Conservation (phyloP, 2,329 filamentous ascomycete species). For the Periconia sp. region DNA sequence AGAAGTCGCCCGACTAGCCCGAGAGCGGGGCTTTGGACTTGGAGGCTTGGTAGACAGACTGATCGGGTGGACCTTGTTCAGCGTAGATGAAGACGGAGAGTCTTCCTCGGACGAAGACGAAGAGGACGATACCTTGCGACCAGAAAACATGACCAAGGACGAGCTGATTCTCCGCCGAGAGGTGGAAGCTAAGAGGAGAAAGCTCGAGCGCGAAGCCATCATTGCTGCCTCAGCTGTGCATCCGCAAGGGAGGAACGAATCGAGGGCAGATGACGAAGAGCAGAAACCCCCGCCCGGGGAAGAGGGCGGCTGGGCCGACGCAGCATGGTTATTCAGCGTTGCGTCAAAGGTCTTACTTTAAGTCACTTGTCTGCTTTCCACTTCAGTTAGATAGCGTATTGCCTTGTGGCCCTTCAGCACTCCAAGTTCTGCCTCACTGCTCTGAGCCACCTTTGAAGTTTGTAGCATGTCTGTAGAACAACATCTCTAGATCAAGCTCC, state of each 20-base stretch:
- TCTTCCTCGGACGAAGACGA: slow-evolving; percentile 34
- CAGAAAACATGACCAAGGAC: slow-evolving; percentile 43
- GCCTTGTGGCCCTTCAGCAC: too few species aligned
- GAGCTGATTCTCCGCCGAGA: slow-evolving; percentile 45
- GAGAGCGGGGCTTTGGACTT: slow-evolving; percentile 60
- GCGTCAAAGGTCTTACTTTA: slow-evolving; percentile 54
- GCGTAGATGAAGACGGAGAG: slow-evolving; percentile 58
- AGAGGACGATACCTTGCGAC: slow-evolving; percentile 26
- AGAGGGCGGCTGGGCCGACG: slow-evolving; percentile 63
- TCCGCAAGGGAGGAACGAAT: slow-evolving; percentile 31
- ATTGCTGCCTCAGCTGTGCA: slow-evolving; percentile 45
- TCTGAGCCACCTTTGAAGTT: too few species aligned
- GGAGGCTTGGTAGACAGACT: slow-evolving; percentile 64
- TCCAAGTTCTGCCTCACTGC: too few species aligned
- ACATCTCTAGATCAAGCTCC: too few species aligned
- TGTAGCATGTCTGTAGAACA: too few species aligned
- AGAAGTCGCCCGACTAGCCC: slow-evolving; percentile 59
- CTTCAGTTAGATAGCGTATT: too few species aligned
- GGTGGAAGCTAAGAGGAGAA: slow-evolving; percentile 44
- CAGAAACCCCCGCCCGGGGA: slow-evolving; percentile 31
- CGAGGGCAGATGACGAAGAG: slow-evolving; percentile 12
- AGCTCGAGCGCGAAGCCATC: slow-evolving; percentile 43
- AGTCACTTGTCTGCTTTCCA: slow-evolving; percentile 1
- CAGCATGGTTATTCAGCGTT: slow-evolving; percentile 63
- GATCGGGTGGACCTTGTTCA: slow-evolving; percentile 64